Evolutionary conservation across 306 rosid genomes (phyloP).

Genomic region (Begonia masoniana): DNA sequence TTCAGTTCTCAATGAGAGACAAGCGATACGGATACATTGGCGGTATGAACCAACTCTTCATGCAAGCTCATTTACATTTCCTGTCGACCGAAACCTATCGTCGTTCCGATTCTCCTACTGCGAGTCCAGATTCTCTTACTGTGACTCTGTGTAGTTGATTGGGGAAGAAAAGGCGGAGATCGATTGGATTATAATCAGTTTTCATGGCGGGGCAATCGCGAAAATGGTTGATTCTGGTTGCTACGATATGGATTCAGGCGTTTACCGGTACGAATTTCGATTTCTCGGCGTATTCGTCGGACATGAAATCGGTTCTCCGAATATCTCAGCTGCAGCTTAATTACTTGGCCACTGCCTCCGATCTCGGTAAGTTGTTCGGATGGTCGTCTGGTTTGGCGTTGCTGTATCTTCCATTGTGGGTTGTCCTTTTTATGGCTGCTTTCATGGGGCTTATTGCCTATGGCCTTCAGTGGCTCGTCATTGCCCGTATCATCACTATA

Average conservation of each 20-base stretch:
- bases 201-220: constrained; percentile 70
- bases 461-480: constrained; percentile 75
- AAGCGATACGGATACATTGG: too few species aligned
- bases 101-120: too few species aligned
- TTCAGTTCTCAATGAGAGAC: too few species aligned
- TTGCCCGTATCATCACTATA: constrained; percentile 27
- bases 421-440: constrained; percentile 67
- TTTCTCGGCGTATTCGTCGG: constrained; percentile 81
- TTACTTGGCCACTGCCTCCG: constrained; percentile 73
- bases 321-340: constrained; percentile 74
- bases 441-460: constrained; percentile 62
- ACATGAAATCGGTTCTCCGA: constrained; percentile 45
- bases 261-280: constrained; percentile 89
- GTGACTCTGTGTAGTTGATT: too few species aligned
- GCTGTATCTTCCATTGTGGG: constrained; percentile 40
- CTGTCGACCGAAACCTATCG: too few species aligned
- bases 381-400: constrained; percentile 84
- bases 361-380: constrained; percentile 74
- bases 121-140: too few species aligned
- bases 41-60: too few species aligned
- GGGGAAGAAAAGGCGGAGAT: too few species aligned
- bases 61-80: too few species aligned
- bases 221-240: constrained; percentile 79
- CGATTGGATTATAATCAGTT: neutral
- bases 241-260: constrained; percentile 83